phyloP scores from a whole-genome alignment of 2,329 filamentous ascomycete species.

The Fusarium tanahbumbuense region DNA sequence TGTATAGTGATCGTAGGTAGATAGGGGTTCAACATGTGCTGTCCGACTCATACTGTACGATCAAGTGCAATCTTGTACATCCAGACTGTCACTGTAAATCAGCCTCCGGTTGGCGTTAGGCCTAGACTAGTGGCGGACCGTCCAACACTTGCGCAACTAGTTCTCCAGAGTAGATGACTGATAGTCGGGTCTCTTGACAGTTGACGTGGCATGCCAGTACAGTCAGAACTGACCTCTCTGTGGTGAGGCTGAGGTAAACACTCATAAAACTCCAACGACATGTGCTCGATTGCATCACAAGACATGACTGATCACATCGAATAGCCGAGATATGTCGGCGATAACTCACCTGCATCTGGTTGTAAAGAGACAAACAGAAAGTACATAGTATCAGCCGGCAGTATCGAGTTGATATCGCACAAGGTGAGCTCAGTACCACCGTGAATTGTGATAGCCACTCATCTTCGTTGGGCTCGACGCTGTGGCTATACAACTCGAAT shows the following conservation, averaged over 20 bases:
- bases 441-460: slow-evolving; percentile 16
- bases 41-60: slow-evolving; percentile 6
- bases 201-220: slow-evolving; percentile 45
- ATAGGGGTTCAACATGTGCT: slow-evolving; percentile 17
- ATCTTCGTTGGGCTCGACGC: slow-evolving; percentile 9
- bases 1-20: neutral
- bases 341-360: slow-evolving; percentile 39
- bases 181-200: slow-evolving; percentile 29
- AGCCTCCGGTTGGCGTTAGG: slow-evolving; percentile 14
- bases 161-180: slow-evolving; percentile 19
- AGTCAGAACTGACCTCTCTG: slow-evolving; percentile 25
- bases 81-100: slow-evolving; percentile 28
- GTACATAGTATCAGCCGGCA: slow-evolving; percentile 31
- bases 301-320: slow-evolving; percentile 17
- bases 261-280: slow-evolving; percentile 13
- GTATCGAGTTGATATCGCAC: slow-evolving; percentile 1
- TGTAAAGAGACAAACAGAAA: slow-evolving; percentile 8
- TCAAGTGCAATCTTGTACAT: slow-evolving; percentile 5
- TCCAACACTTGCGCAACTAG: slow-evolving; percentile 14
- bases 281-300: slow-evolving; percentile 32
- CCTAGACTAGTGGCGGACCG: slow-evolving; percentile 19
- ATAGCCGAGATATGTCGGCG: slow-evolving; percentile 30
- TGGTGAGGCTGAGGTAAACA: slow-evolving; percentile 22
- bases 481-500: slow-evolving; percentile 8
- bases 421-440: slow-evolving; percentile 8